A percentile compares a stretch with the other conserved stretches of the same genome.
These are phyloP conservation scores for Melastoma candidum DNA, from an alignment of 441 rosid species.

Conservation along the genomic window DNA sequence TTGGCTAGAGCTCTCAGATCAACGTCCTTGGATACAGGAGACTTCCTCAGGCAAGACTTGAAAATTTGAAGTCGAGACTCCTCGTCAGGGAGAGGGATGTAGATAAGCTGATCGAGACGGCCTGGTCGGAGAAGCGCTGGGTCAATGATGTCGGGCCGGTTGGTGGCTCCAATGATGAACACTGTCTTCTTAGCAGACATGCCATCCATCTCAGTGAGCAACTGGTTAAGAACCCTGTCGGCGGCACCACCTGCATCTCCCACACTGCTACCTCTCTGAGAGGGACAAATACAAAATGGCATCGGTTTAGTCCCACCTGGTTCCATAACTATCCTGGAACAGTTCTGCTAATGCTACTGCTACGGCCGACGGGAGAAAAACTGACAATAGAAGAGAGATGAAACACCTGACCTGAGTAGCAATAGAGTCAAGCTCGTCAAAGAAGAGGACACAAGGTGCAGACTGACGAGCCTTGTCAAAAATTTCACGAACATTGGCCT, in stretches of 20 bases:
- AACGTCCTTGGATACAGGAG: slow-evolving; percentile 13
- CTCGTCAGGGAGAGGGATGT: slow-evolving; percentile 13
- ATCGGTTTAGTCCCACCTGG: neutral
- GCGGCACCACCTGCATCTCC: slow-evolving; percentile 18
- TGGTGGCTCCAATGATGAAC: slow-evolving; percentile 11
- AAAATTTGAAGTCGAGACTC: slow-evolving; percentile 10
- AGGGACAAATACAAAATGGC: neutral
- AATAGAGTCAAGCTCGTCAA: slow-evolving; percentile 17
- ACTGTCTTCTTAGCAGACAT: slow-evolving; percentile 9
- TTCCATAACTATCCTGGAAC: too few species aligned
- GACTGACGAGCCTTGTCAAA: slow-evolving; percentile 16
- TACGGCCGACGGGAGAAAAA: too few species aligned
- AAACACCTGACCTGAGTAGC: slow-evolving; percentile 12
- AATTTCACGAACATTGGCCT: slow-evolving; percentile 17
- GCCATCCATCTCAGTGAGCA: slow-evolving; percentile 13
- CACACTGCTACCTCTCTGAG: slow-evolving; percentile 12
- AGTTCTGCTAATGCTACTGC: too few species aligned
- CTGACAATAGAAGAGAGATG: neutral
- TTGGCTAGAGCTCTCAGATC: slow-evolving; percentile 13
- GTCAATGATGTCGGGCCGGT: slow-evolving; percentile 8
- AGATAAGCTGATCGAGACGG: slow-evolving; percentile 13
- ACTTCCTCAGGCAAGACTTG: slow-evolving; percentile 13
- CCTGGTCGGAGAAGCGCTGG: slow-evolving; percentile 13
- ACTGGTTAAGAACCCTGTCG: slow-evolving; percentile 12
- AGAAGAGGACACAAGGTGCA: slow-evolving; percentile 16